A percentile compares a stretch with the other conserved stretches of the same genome.
phyloP scores from a whole-genome alignment of 2,329 filamentous ascomycete genomes.

The Raffaelea albimanens region DNA sequence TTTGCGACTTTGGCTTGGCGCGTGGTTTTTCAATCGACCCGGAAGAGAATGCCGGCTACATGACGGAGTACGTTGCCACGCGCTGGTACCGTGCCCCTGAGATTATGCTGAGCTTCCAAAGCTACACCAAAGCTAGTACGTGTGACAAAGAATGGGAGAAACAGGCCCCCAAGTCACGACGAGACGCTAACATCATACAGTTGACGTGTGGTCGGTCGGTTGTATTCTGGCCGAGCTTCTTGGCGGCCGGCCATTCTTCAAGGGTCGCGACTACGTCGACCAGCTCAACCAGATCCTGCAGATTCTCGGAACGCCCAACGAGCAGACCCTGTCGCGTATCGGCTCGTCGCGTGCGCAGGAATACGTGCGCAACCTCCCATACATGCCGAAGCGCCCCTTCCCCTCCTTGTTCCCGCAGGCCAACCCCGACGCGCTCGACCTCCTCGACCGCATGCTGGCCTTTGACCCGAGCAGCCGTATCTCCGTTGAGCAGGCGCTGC shows the following conservation, averaged over 20 bases:
- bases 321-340: constrained; percentile 87
- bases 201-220: constrained; percentile 98
- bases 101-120: constrained; percentile 99
- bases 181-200: too few relatives aligned
- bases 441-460: constrained; percentile 93
- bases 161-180: too few relatives aligned
- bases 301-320: constrained; percentile 92
- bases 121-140: constrained; percentile 99
- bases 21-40: constrained; percentile 95
- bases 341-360: constrained; percentile 93
- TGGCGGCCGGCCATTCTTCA: constrained; percentile 96
- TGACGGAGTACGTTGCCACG: constrained; percentile 98
- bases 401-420: constrained; percentile 81
- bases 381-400: constrained; percentile 91
- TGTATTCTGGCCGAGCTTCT: constrained; percentile 95
- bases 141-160: too few relatives aligned
- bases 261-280: constrained; percentile 97
- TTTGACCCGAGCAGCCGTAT: constrained; percentile 94
- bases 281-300: constrained; percentile 99
- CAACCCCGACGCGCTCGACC: constrained; percentile 90
- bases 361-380: constrained; percentile 93
- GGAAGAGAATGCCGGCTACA: constrained; percentile 97
- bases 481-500: constrained; percentile 86
- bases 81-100: constrained; percentile 93
- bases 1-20: constrained; percentile 94